phyloP scores from a whole-genome alignment of 495 filamentous ascomycete species.

The Aspergillus leporis region DNA sequence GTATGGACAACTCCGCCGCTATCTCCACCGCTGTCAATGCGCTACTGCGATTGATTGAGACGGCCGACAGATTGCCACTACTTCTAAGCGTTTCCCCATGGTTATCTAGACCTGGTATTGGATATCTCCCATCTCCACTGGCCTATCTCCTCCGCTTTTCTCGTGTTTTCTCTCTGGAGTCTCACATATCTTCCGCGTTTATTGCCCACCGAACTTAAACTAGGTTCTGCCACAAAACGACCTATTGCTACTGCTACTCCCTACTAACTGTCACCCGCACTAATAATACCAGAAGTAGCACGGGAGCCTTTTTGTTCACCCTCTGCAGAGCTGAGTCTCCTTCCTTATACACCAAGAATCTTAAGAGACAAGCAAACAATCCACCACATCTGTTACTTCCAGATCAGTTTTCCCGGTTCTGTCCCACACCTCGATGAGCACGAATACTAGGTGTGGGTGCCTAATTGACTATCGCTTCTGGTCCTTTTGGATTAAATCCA shows the following conservation, averaged over 20 bases:
- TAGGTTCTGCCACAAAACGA: not conserved
- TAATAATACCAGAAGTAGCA: not conserved
- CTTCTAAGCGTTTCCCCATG: not conserved
- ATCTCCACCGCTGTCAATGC: not conserved
- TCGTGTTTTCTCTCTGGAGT: not conserved
- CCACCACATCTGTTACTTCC: not conserved
- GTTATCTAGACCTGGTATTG: not conserved
- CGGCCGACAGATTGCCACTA: constrained; percentile 17
- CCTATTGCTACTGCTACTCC: not conserved
- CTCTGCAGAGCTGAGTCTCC: not conserved
- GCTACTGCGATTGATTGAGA: constrained; percentile 18
- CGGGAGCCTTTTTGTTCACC: not conserved
- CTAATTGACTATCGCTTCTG: constrained; percentile 47
- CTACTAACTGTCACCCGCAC: constrained; percentile 1
- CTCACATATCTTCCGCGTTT: not conserved
- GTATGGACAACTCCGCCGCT: not conserved
- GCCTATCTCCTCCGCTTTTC: constrained; percentile 1
- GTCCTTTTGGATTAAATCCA: constrained; percentile 41
- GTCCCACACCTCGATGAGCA: constrained; percentile 45
- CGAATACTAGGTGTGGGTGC: constrained; percentile 42
- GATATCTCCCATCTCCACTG: not conserved
- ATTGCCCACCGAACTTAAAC: not conserved
- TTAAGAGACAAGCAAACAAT: not conserved
- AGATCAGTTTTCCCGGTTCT: constrained; percentile 18
- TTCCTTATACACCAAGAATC: not conserved